phyloP scores from a whole-genome alignment of 257 asterid species.

The Primulina huaijiensis region DNA sequence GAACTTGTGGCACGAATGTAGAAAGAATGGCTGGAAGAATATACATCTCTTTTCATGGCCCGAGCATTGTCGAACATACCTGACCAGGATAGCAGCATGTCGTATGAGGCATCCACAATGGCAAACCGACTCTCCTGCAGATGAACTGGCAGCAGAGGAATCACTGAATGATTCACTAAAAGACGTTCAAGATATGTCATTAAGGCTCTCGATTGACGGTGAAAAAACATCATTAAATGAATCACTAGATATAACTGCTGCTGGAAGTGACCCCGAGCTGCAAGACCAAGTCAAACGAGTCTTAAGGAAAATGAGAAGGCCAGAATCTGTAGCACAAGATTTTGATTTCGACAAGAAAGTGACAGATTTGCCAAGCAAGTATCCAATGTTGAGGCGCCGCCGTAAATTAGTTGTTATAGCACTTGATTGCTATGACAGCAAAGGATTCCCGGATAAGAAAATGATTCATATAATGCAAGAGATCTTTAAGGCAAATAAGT shows the following conservation, averaged over 20 bases:
- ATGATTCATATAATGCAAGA: slow-evolving; percentile 52
- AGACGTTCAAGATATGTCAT: slow-evolving; percentile 70
- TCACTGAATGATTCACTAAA: slow-evolving; percentile 78
- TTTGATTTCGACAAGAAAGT: slow-evolving; percentile 38
- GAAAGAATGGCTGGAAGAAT: slow-evolving; percentile 70
- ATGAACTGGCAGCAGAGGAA: slow-evolving; percentile 50
- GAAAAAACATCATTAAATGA: slow-evolving; percentile 60
- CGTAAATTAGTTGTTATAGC: slow-evolving; percentile 65
- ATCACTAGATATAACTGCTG: slow-evolving; percentile 37
- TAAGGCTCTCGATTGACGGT: slow-evolving; percentile 77
- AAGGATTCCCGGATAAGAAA: slow-evolving; percentile 59
- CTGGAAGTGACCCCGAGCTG: slow-evolving; percentile 40
- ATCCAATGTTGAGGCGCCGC: slow-evolving; percentile 64
- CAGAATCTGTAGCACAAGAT: slow-evolving; percentile 34
- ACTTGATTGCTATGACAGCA: slow-evolving; percentile 62
- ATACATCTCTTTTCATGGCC: slow-evolving; percentile 88
- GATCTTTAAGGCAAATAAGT: slow-evolving; percentile 51
- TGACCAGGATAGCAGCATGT: slow-evolving; percentile 69
- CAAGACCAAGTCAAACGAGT: slow-evolving; percentile 69
- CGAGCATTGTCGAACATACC: slow-evolving; percentile 80
- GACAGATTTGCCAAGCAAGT: slow-evolving; percentile 48
- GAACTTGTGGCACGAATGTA: slow-evolving; percentile 74
- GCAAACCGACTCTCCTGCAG: slow-evolving; percentile 72
- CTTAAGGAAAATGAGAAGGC: slow-evolving; percentile 60
- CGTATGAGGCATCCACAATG: slow-evolving; percentile 92